Conservation (phyloP, 78 protist genomes). For the Planoprotostelium fungivorum region DNA sequence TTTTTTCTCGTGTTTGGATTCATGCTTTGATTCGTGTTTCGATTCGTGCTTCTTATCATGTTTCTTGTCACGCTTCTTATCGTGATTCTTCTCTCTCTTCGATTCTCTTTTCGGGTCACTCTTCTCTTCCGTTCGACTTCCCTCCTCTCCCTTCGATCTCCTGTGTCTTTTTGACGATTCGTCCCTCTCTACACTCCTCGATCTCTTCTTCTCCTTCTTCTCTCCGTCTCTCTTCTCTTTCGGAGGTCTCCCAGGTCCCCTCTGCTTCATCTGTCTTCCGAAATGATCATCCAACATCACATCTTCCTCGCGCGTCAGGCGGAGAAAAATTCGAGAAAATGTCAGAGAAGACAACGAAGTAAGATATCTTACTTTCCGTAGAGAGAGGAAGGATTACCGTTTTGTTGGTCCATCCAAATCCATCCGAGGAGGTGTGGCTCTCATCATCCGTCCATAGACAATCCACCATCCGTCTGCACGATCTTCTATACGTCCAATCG, state of each 20-base stretch:
- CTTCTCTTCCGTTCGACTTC: too few species aligned
- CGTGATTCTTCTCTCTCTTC: slow-evolving; percentile 7
- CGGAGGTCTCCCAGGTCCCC: background rate
- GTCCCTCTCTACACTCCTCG: too few species aligned
- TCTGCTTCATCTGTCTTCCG: background rate
- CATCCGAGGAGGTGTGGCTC: slow-evolving; percentile 2
- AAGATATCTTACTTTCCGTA: too few species aligned
- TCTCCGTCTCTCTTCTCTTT: background rate
- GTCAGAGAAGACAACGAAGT: too few species aligned
- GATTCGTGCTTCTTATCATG: slow-evolving; percentile 6
- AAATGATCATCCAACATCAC: background rate
- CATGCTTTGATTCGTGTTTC: background rate
- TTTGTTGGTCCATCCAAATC: background rate
- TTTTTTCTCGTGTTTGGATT: background rate
- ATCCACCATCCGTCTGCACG: background rate
- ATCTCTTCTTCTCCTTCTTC: too few species aligned
- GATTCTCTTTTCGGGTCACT: background rate
- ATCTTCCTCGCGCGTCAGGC: background rate
- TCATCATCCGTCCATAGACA: too few species aligned
- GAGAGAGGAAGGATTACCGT: too few species aligned
- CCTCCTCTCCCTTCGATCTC: too few species aligned
- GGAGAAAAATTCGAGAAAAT: too few species aligned
- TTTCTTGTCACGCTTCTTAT: slow-evolving; percentile 3
- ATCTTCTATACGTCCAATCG: too few species aligned
- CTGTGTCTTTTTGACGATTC: too few species aligned